phyloP scores from a whole-genome alignment of 768 basidiomycete genomes.

The Vararia minispora region DNA sequence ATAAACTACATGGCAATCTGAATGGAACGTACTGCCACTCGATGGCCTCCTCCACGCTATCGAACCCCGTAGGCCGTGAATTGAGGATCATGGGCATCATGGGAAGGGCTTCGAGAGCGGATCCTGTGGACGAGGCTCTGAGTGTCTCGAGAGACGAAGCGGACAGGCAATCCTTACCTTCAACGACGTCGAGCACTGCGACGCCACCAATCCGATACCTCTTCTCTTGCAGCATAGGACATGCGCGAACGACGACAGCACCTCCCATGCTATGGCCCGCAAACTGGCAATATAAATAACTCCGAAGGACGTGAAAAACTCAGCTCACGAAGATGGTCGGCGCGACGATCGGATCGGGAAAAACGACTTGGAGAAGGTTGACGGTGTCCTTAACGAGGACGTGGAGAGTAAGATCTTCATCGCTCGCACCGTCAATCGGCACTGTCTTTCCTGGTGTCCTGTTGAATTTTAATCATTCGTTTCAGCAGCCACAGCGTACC shows the following conservation, averaged over 20 bases:
- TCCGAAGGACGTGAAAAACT: not conserved
- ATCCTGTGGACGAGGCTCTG: slow-evolving; percentile 38
- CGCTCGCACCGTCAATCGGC: slow-evolving; percentile 25
- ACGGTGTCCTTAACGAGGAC: slow-evolving; percentile 66
- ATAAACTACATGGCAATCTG: not conserved
- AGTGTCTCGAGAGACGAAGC: not conserved
- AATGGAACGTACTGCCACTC: slow-evolving; percentile 80
- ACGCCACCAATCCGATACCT: slow-evolving; percentile 70
- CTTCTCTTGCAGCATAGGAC: slow-evolving; percentile 50
- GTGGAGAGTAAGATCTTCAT: slow-evolving; percentile 58
- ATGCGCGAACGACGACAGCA: slow-evolving; percentile 68
- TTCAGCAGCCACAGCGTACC: slow-evolving; percentile 33
- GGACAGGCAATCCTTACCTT: slow-evolving; percentile 39
- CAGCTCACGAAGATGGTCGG: slow-evolving; percentile 64
- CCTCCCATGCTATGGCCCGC: slow-evolving; percentile 98
- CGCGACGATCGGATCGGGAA: slow-evolving; percentile 46
- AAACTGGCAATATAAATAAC: slow-evolving; percentile 33
- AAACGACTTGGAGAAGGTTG: slow-evolving; percentile 57
- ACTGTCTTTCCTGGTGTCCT: slow-evolving; percentile 50
- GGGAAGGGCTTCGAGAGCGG: slow-evolving; percentile 86
- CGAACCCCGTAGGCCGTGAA: slow-evolving; percentile 77
- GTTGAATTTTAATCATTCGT: not conserved
- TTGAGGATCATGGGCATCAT: slow-evolving; percentile 86
- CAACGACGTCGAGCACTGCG: slow-evolving; percentile 79
- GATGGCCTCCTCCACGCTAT: slow-evolving; percentile 73